A percentile compares a stretch with the other conserved stretches of the same genome.
Evolutionary conservation across 2,329 filamentous ascomycete species (phyloP).

Genomic region (Cytospora paraplurivora): DNA sequence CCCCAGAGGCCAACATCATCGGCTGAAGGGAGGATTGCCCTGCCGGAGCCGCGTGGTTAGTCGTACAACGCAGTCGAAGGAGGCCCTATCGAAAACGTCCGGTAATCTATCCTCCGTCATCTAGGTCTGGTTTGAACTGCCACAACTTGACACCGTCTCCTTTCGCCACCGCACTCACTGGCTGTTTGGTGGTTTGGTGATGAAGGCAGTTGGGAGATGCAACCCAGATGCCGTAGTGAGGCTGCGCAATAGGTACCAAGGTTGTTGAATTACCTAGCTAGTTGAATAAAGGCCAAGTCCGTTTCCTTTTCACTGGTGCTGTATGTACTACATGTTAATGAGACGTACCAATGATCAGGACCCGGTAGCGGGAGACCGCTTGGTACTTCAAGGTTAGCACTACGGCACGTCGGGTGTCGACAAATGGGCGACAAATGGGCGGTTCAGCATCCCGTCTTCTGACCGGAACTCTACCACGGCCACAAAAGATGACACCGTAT

Average conservation of each 20-base stretch:
- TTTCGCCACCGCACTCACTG: not conserved
- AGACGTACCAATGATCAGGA: not conserved
- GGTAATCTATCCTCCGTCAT: not conserved
- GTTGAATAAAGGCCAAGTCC: too few species aligned
- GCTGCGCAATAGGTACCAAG: not conserved
- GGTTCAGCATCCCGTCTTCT: too few species aligned
- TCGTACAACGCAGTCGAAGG: constrained; percentile 8
- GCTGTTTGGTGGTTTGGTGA: not conserved
- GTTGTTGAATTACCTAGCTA: not conserved
- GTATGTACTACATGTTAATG: not conserved
- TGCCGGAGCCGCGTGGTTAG: constrained; percentile 16
- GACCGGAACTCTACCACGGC: too few species aligned
- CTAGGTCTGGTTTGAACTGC: not conserved
- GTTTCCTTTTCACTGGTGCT: not conserved
- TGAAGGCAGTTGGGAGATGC: not conserved
- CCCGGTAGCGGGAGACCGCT: not conserved
- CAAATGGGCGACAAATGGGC: not conserved
- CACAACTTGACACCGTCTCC: not conserved
- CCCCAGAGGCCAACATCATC: constrained; percentile 21
- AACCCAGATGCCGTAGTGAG: not conserved
- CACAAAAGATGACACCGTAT: too few species aligned
- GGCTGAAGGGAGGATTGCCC: constrained; percentile 11
- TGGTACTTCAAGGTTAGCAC: not conserved
- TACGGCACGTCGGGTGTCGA: not conserved
- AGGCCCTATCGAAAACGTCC: not conserved